Evolutionary conservation across 108 stramenopile genomes (phyloP).

Genomic region (Aurantiochytrium sp.): DNA sequence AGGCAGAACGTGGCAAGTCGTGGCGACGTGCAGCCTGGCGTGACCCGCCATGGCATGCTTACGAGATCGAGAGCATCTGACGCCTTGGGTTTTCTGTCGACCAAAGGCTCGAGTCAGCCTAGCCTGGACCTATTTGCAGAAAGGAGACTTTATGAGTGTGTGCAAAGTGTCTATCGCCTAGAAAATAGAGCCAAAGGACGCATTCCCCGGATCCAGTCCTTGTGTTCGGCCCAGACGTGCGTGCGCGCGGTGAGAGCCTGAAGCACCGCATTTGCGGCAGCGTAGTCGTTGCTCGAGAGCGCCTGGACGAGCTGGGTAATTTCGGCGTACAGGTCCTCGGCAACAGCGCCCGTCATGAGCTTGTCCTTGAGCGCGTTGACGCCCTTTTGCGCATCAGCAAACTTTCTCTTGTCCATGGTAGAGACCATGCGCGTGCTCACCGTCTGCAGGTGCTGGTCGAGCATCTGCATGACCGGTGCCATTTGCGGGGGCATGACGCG

Average conservation of each 20-base stretch:
- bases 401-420: slow-evolving; percentile 17
- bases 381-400: background rate
- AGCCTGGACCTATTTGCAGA: too few relatives aligned
- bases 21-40: too few relatives aligned
- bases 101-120: too few relatives aligned
- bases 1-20: too few relatives aligned
- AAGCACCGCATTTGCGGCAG: background rate
- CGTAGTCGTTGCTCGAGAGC: background rate
- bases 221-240: slow-evolving; percentile 11
- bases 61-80: too few relatives aligned
- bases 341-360: background rate
- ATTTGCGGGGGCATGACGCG: slow-evolving; percentile 8
- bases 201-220: slow-evolving; percentile 17
- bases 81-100: too few relatives aligned
- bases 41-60: too few relatives aligned
- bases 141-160: too few relatives aligned
- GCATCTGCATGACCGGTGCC: background rate
- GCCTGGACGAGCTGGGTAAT: slow-evolving; percentile 12
- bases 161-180: background rate
- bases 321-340: background rate
- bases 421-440: background rate
- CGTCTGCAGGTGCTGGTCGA: slow-evolving; percentile 10
- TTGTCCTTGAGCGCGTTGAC: slow-evolving; percentile 1
- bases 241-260: background rate
- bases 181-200: background rate